Percentiles rank a stretch among this genome's conserved stretches.
Conservation (phyloP, 306 rosid genomes). For the Prunus campanulata region DNA sequence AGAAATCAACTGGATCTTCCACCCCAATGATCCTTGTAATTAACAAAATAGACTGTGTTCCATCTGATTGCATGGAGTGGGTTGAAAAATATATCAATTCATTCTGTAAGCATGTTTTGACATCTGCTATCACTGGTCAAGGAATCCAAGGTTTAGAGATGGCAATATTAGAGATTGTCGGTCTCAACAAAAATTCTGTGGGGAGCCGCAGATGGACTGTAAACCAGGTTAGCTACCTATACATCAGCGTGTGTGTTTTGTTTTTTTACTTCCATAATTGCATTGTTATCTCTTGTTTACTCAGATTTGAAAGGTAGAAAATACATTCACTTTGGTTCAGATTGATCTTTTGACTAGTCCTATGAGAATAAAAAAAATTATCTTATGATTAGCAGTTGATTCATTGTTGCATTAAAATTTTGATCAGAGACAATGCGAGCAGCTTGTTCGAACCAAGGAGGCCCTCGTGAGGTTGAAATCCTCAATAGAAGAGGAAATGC, state of each 20-base stretch:
- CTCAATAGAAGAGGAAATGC: slow-evolving; percentile 76
- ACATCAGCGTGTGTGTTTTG: not conserved
- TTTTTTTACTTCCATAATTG: not conserved
- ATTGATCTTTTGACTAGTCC: not conserved
- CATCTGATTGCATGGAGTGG: slow-evolving; percentile 44
- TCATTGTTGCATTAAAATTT: slow-evolving; percentile 6
- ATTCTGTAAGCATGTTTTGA: slow-evolving; percentile 69
- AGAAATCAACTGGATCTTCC: slow-evolving; percentile 64
- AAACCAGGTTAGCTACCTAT: slow-evolving; percentile 61
- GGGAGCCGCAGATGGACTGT: slow-evolving; percentile 91
- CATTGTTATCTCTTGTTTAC: not conserved
- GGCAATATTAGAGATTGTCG: slow-evolving; percentile 69
- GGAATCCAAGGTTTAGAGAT: slow-evolving; percentile 78
- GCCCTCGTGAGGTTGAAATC: slow-evolving; percentile 69
- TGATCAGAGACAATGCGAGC: slow-evolving; percentile 93
- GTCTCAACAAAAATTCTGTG: slow-evolving; percentile 58
- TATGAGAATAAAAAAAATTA: no score
- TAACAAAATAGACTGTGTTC: slow-evolving; percentile 74
- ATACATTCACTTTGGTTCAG: not conserved
- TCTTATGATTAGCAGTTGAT: not conserved
- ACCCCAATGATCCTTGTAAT: slow-evolving; percentile 81
- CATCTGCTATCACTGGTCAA: slow-evolving; percentile 88
- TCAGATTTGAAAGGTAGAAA: not conserved
- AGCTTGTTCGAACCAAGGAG: slow-evolving; percentile 86
- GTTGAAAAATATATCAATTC: slow-evolving; percentile 20